Percentiles rank a stretch among this genome's conserved stretches.
Evolutionary conservation across 495 filamentous ascomycete genomes (phyloP).

Genomic region (Lepidopterella palustris): DNA sequence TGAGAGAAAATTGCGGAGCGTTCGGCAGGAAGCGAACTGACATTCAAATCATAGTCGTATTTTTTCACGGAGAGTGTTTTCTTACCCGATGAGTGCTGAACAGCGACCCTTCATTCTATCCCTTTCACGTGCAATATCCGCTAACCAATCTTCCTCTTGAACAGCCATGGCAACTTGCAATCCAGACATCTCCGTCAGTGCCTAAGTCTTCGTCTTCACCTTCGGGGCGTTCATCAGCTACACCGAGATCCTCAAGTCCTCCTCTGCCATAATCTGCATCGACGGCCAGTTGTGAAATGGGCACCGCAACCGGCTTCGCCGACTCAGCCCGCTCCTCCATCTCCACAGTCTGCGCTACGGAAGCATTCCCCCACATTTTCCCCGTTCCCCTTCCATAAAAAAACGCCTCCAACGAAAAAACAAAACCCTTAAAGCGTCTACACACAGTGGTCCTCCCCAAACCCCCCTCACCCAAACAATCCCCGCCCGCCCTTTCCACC

Average conservation of each 20-base stretch:
- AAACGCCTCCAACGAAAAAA: too few relatives aligned
- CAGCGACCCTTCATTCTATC: not conserved
- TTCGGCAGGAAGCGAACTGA: slow-evolving; percentile 14
- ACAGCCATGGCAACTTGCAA: slow-evolving; percentile 16
- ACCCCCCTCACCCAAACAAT: slow-evolving; percentile 17
- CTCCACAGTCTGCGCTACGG: slow-evolving; percentile 15
- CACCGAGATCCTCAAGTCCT: slow-evolving; percentile 19
- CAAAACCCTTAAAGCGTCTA: slow-evolving; percentile 2
- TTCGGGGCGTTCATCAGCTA: slow-evolving; percentile 25
- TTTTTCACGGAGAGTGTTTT: slow-evolving; percentile 18
- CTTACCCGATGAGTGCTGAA: slow-evolving; percentile 10
- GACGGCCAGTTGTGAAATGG: slow-evolving; percentile 19
- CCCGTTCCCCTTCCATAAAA: too few relatives aligned
- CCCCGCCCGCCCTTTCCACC: slow-evolving; percentile 9
- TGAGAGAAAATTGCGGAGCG: slow-evolving; percentile 13
- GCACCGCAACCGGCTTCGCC: slow-evolving; percentile 17
- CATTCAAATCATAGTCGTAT: slow-evolving; percentile 16
- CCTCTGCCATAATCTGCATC: slow-evolving; percentile 18
- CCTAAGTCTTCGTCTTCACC: slow-evolving; percentile 20
- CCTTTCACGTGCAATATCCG: not conserved
- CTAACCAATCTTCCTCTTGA: not conserved
- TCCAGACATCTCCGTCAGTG: slow-evolving; percentile 18
- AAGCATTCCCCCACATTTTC: too few relatives aligned
- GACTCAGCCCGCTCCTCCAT: slow-evolving; percentile 17
- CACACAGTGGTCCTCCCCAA: slow-evolving; percentile 23